phyloP scores from a whole-genome alignment of 495 filamentous ascomycete genomes.

The Aspergillus kassunensis region DNA sequence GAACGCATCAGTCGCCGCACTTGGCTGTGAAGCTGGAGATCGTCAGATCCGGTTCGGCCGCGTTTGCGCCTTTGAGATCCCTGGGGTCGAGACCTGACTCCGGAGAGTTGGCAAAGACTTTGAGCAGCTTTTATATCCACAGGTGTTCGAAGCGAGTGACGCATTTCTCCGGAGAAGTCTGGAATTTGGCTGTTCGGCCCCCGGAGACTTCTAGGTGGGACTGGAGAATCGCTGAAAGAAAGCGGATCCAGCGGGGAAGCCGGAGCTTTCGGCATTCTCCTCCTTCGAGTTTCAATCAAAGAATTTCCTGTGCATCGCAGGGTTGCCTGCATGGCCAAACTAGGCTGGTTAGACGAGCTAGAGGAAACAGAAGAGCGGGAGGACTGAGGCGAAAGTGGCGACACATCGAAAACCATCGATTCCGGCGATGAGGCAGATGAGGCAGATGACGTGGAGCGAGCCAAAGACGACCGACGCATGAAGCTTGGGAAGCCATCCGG shows the following conservation, averaged over 20 bases:
- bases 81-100: conserved; percentile 25
- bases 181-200: conserved; percentile 46
- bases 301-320: conserved; percentile 67
- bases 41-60: conserved; percentile 63
- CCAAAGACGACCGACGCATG: conserved; percentile 69
- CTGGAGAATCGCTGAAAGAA: conserved; percentile 44
- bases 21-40: conserved; percentile 64
- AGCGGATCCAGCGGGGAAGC: conserved; percentile 48
- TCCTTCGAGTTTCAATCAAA: conserved; percentile 39
- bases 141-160: conserved; percentile 47
- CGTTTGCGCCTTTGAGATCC: conserved; percentile 55
- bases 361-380: conserved; percentile 73
- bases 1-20: conserved; percentile 57
- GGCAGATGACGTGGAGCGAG: conserved; percentile 68
- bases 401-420: conserved; percentile 84
- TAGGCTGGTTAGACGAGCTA: conserved; percentile 61
- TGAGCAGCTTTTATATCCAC: conserved; percentile 58
- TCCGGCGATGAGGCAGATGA: conserved; percentile 86
- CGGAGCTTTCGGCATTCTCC: too few species aligned
- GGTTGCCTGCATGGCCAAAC: conserved; percentile 76
- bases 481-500: conserved; percentile 46
- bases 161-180: conserved; percentile 50
- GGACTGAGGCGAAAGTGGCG: conserved; percentile 53
- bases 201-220: conserved; percentile 61
- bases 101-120: conserved; percentile 60